A percentile compares a stretch with the other conserved stretches of the same genome.
These are phyloP conservation scores for Hypoxylon sp. DNA, from an alignment of 2,329 filamentous ascomycete genomes.

Conservation along the genomic window DNA sequence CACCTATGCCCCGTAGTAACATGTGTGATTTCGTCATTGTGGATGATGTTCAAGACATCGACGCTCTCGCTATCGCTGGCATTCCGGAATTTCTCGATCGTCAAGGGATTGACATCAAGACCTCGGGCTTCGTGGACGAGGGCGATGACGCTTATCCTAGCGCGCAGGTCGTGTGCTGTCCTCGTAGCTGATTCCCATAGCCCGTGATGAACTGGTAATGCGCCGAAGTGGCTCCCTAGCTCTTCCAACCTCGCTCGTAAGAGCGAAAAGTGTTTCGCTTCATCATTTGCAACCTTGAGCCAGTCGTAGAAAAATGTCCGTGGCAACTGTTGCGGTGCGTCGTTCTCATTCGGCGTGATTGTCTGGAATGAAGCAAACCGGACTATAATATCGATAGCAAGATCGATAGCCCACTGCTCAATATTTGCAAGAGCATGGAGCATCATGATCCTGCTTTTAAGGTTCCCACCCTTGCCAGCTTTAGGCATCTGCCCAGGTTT, in stretches of 20 bases:
- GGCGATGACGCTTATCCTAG: constrained; percentile 63
- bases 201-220: constrained; percentile 62
- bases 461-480: constrained; percentile 58
- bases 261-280: constrained; percentile 64
- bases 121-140: constrained; percentile 64
- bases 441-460: constrained; percentile 62
- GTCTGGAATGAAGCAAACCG: constrained; percentile 62
- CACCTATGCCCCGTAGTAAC: constrained; percentile 64
- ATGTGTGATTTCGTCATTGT: constrained; percentile 65
- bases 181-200: constrained; percentile 61
- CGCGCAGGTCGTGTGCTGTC: constrained; percentile 61
- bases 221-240: constrained; percentile 61
- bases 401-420: constrained; percentile 64
- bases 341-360: constrained; percentile 34
- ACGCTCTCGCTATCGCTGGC: constrained; percentile 60
- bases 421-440: constrained; percentile 64
- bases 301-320: constrained; percentile 64
- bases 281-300: constrained; percentile 64
- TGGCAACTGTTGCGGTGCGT: constrained; percentile 54
- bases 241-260: constrained; percentile 62
- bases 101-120: constrained; percentile 63
- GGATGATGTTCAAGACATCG: constrained; percentile 59
- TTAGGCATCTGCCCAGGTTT: constrained; percentile 59
- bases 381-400: constrained; percentile 64
- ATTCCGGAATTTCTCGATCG: constrained; percentile 62